Evolutionary conservation across 1,284 basidiomycete genomes (phyloP), one percentile per base, ranked within the genome.

Genomic region (Trichosporon sp.): DNA sequence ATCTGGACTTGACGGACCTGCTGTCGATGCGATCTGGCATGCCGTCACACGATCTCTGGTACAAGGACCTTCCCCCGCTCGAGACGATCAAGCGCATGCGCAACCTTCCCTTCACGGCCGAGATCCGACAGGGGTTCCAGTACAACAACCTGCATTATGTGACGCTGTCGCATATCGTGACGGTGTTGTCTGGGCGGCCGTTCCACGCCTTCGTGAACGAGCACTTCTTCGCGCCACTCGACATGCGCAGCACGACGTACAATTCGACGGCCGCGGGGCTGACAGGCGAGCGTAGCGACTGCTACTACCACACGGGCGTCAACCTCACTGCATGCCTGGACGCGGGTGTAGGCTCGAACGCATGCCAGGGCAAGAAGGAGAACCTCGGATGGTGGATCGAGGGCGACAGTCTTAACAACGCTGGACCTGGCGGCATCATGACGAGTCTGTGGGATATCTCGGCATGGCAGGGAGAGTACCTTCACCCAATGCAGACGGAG

Each of bases 91-190:
- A 63, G 58, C 13, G 11, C 46, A 56, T 78, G 36, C 62, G 63
- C 16, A 40, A 76, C 61, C 68, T 75, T 1, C 62, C 64, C n/a
- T 70, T 72, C 4, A 75, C 74, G 0, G 61, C 72, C 4, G 72
- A 72, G 52, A 59, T 77, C 34, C 71, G 76, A 0, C 66, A 72
- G 37, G 25, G 56, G 2, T 74, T 63, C 60, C 75, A 77, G 61
- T 79, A 79, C 72, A 71, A 71, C 62, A 78, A 79, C 62, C 56
- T 68, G 29, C 70, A 71, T 59, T 75, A 71, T 59, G 31, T 65
- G 9, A 64, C 69, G n/a, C 62, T 74, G 4, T 68, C 68, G 4
- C 59, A 70, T 27, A 61, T 77, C 14, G 67, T 76, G 2, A 52
- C 67, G 10, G 58, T 58, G 16, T 65, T 77, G 27, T 70, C 71